Evolutionary conservation across 257 asterid genomes (phyloP).

Genomic region (Euphrasia confusa): DNA sequence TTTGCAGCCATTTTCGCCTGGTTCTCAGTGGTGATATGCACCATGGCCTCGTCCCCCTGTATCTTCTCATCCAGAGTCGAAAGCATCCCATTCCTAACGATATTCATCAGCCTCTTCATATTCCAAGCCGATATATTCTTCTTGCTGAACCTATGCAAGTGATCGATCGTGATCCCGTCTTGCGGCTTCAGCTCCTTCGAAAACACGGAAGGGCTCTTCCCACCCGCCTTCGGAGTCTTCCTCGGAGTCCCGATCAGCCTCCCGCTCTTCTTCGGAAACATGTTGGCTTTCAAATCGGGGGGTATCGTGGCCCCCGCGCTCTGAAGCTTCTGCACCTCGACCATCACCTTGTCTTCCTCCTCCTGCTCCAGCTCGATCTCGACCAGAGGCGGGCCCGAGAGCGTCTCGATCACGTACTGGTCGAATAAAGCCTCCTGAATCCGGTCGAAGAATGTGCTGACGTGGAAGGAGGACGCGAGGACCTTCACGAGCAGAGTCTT

Average conservation of each 20-base stretch:
- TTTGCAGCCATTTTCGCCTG: conserved; percentile 81
- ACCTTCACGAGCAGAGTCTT: conserved; percentile 79
- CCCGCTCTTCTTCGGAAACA: conserved; percentile 52
- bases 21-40: conserved; percentile 63
- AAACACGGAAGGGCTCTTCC: conserved; percentile 42
- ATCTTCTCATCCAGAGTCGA: conserved; percentile 73
- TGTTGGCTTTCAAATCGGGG: conserved; percentile 56
- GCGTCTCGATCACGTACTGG: conserved; percentile 65
- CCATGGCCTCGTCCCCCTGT: conserved; percentile 61
- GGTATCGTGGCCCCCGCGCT: conserved; percentile 73
- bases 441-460: conserved; percentile 75
- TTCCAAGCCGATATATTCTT: conserved; percentile 87
- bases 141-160: conserved; percentile 74
- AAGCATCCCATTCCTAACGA: conserved; percentile 57
- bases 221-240: conserved; percentile 42
- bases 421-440: conserved; percentile 76
- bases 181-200: conserved; percentile 48
- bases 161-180: conserved; percentile 58
- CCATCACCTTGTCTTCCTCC: conserved; percentile 67
- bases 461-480: conserved; percentile 76
- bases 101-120: conserved; percentile 79
- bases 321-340: conserved; percentile 72
- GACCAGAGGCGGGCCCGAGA: conserved; percentile 68
- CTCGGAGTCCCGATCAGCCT: conserved; percentile 48
- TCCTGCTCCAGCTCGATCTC: conserved; percentile 61